Evolutionary conservation across 441 rosid genomes (phyloP), one percentile per base, ranked within the genome.

Genomic region (Populus hybrid): DNA sequence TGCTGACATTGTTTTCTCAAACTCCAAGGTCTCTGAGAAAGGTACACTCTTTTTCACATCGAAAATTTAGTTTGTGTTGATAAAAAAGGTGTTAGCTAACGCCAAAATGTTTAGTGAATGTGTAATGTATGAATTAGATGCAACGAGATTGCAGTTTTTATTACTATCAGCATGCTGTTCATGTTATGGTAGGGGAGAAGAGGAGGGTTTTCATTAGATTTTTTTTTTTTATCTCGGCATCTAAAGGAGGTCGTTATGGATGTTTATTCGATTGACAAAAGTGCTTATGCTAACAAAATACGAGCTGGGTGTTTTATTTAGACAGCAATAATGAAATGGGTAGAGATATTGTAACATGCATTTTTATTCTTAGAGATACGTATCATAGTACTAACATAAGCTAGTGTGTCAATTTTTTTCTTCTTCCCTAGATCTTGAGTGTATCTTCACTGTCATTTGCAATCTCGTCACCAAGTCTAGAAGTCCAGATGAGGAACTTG

Each of bases 381-480:
- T 53, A 35, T 67, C 36, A 61, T 67, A 30, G 46, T 19, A 73
- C 65, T 73, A 66, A 46, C 34, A 24, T 76, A 32, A 73, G 61
- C 71, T 24, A 35, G 8, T 68, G 10, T 77, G 65, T 63, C 5
- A 7, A 53, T 30, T 34, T 38, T 24, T 76, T n/a, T 76, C 32
- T 74, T 57, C 32, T 76, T 7, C 70, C 76, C 59, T 89, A 94
- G 98, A 97, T 87, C 92, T 94, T 36, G 98, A 97, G 87, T 97
- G 98, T 74, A 86, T 92, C 85, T 97, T 93, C 89, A 91, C 97
- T 70, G 94, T 97, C 30, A 93, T 97, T 80, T 97, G 99, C 86
- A 91, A 89, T 86, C 89, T 94, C 75, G 98, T 89, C 73, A 86
- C 94, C 34, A 92, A 87, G 77, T 81, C 87, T 12, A 89, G 83